Evolutionary conservation across 129 eudicot species (phyloP).

Genomic region (Pulicaria dysenterica): DNA sequence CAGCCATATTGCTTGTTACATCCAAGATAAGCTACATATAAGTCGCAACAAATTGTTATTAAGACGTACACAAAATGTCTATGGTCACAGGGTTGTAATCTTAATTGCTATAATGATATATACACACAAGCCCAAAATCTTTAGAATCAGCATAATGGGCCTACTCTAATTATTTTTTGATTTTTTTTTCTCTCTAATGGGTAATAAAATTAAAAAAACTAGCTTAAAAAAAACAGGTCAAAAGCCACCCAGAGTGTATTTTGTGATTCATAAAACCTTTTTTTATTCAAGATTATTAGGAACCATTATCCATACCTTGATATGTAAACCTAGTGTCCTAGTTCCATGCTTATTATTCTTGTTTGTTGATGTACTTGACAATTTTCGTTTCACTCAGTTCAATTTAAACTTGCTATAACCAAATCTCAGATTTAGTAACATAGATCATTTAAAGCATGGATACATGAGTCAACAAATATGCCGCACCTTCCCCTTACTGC

Average conservation of each 20-base stretch:
- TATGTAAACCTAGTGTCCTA: background rate
- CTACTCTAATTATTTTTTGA: background rate
- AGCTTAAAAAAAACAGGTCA: background rate
- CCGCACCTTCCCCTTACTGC: conserved; percentile 85
- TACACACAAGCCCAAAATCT: too few species aligned
- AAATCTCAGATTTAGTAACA: background rate
- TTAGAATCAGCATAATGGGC: too few species aligned
- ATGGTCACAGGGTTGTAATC: too few species aligned
- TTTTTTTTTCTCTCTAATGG: background rate
- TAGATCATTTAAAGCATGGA: background rate
- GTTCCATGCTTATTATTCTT: background rate
- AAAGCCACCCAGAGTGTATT: background rate
- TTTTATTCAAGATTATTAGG: background rate
- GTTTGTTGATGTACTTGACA: background rate
- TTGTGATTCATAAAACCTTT: background rate
- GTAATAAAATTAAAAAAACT: background rate
- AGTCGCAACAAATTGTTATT: conserved; percentile 18
- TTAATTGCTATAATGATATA: too few species aligned
- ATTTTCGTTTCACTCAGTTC: background rate
- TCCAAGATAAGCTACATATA: conserved; percentile 72
- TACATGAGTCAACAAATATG: background rate
- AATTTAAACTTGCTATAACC: background rate
- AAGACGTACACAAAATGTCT: background rate
- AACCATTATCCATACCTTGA: background rate
- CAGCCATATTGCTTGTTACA: conserved; percentile 93